Base-by-base conservation (phyloP, 495 filamentous ascomycete species). In the Baudoinia panamericana region DNA sequence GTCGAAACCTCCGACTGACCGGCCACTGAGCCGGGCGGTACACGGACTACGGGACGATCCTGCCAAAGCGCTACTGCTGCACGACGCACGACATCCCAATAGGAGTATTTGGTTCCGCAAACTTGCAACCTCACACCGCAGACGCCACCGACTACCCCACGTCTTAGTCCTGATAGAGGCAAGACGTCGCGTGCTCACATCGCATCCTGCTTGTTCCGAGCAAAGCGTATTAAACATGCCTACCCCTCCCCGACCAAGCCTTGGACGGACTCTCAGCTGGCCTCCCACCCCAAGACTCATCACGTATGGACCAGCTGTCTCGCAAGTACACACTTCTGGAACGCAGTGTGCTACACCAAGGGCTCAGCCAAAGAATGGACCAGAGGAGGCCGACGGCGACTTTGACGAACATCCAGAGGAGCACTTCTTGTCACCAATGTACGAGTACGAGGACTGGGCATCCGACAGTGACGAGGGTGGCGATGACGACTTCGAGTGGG, bases 401-500 rank as follows among this genome's bases (percentile, higher is more conserved):
- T 20, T 46, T 13, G 48, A 51, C 13, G 31, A 46, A 25, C 37
- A 50, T 35, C 48, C 48, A 7, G 37, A 43, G n/a, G 19, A 46
- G 24, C 43, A 51, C 43, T 51, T 51, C 43, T 27, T 51, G 4
- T 46, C 48, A 5, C 33, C 48, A 5, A 36, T 50, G 16, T 38
- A 46, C 43, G 22, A 31, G 15, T 42, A 46, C 43, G 29, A 42
- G 22, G 31, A 31, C 27, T 46, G 47, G 42, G 20, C 29, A 5
- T 30, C 30, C 30, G 37, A 36, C 30, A 23, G 18, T 34, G 35
- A 39, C 24, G 39, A 36, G 15, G 45, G 35, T n/a, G 47, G 46
- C 15, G 28, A 37, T 15, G 37, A 46, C 22, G 35, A 39, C 10
- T 16, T 41, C 15, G 36, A 41, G 11, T 51, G 48, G 48, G 27